Base-by-base conservation (phyloP, 192 early-diverging fungal species). In the Coemansia sp. region DNA sequence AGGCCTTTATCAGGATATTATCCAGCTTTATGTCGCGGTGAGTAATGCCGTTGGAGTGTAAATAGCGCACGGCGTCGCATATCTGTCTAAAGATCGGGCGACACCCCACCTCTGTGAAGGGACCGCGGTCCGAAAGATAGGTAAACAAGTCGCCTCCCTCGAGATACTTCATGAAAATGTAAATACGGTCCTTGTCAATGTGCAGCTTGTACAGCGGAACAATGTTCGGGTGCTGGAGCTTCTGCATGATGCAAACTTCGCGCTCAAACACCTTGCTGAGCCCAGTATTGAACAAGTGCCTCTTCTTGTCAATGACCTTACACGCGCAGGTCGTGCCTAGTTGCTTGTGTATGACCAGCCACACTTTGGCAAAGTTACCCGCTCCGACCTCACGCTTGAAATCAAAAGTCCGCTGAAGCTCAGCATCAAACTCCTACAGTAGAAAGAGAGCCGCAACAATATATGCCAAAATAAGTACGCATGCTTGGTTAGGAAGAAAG, bases 11-110 rank as follows among this genome's bases (percentile, higher is more conserved):
- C 59, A 85, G 63, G 33, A 93, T 84, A 68, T 92, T 93, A 63
- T 94, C 93, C 0, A 92, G 93, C 78, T 99, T 99, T 22, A 99
- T 80, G 76, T 99, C 98, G 20, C 98, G 90, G 78, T 99, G 98
- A 3, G 89, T 93, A n/a, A 98, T 93, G 27, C 91, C 90, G 33
- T 87, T 81, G 8, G 77, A 74, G 70, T 98, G 97, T 7, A 98
- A 85, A 72, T 96, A 98, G 72, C 79, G 77, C 27, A 86, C 72
- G 12, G 85, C 80, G 43, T 67, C 71, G 68, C 72, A 80, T 34
- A 82, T 71, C 51, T 86, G 85, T 69, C 66, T 70, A 60, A 86
- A 86, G 10, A 86, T 72, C 16, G 78, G 71, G 46, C 85, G 80
- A 22, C 75, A 79, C n/a, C 38, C 41, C 27, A 54, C 15, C 31